These are phyloP conservation scores for Fraxinus floribunda DNA, from an alignment of 305 asterid genomes.

Conservation along the genomic window DNA sequence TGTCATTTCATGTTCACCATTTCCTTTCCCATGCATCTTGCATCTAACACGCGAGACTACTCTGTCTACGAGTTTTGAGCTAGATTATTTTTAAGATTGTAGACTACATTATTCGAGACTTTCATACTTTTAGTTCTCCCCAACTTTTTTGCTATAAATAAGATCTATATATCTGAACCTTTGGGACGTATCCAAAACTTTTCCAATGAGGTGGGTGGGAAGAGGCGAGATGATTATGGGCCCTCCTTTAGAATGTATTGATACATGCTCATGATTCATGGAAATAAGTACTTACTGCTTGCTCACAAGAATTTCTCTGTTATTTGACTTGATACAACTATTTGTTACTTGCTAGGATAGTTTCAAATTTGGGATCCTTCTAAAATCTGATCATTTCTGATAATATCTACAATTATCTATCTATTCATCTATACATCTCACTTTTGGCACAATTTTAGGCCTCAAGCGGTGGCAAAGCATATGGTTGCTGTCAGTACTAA, in stretches of 20 bases:
- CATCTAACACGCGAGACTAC: background rate
- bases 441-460: constrained; percentile 46
- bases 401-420: background rate
- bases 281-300: background rate
- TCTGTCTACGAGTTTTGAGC: background rate
- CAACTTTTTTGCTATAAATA: background rate
- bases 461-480: constrained; percentile 94
- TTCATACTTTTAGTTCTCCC: background rate
- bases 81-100: background rate
- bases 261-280: background rate
- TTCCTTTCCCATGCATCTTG: background rate
- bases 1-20: background rate
- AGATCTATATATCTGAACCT: background rate
- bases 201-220: background rate
- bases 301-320: background rate
- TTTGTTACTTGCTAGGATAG: background rate
- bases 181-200: background rate
- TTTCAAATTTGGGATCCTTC: background rate
- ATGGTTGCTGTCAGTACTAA: constrained; percentile 99
- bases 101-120: background rate
- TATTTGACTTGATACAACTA: background rate
- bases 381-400: background rate
- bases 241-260: background rate
- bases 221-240: background rate
- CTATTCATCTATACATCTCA: constrained; percentile 16